Conservation (phyloP, 805 yeast species). For the Teunomyces barrocoloradensis region DNA sequence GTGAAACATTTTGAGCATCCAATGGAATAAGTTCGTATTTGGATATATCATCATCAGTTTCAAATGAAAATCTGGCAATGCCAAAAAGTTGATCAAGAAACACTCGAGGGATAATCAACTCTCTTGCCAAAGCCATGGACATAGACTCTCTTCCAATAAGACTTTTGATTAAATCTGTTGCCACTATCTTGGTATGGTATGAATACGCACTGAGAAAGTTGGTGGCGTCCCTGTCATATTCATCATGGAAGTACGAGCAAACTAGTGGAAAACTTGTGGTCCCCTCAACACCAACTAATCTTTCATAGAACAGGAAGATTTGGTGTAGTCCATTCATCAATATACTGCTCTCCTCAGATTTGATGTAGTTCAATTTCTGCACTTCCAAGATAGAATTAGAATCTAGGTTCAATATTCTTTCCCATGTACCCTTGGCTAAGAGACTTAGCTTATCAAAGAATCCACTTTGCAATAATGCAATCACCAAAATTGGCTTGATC, state of each 20-base stretch:
- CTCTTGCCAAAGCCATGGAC: background rate
- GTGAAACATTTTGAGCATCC: background rate
- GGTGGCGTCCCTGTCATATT: background rate
- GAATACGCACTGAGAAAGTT: background rate
- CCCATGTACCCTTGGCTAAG: slow-evolving; percentile 19
- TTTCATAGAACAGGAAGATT: slow-evolving; percentile 43
- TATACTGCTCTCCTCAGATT: slow-evolving; percentile 32
- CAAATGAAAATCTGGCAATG: background rate
- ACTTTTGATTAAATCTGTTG: background rate
- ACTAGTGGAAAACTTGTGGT: background rate
- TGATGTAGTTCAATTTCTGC: slow-evolving; percentile 32
- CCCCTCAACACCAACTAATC: slow-evolving; percentile 35
- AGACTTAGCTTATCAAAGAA: slow-evolving; percentile 39
- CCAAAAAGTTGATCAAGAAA: background rate
- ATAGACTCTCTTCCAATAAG: background rate
- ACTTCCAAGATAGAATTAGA: slow-evolving; percentile 16
- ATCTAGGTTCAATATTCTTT: slow-evolving; percentile 16
- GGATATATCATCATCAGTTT: background rate
- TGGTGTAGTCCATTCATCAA: slow-evolving; percentile 43
- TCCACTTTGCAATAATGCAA: slow-evolving; percentile 50
- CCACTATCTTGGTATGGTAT: background rate
- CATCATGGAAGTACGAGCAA: background rate
- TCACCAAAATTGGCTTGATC: slow-evolving; percentile 39
- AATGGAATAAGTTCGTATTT: background rate
- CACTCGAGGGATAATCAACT: background rate